These are phyloP conservation scores for Erysimum cheiranthoides DNA, from an alignment of 345 rosid genomes.

Conservation along the genomic window DNA sequence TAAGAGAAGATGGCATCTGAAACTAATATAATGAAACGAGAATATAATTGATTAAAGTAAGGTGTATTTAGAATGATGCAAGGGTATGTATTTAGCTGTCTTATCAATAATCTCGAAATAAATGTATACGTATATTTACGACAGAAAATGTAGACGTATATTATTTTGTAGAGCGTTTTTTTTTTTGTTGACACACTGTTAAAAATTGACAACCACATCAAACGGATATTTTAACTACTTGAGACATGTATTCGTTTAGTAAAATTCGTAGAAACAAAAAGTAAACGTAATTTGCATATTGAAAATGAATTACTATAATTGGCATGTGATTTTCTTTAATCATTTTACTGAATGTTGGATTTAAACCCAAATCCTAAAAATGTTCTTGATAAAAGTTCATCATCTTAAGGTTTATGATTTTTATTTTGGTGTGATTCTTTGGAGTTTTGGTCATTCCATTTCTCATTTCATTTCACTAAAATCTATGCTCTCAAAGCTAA, in stretches of 20 bases:
- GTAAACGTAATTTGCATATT: no score
- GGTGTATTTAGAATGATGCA: not conserved
- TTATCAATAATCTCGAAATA: constrained; percentile 8
- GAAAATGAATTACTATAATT: not conserved
- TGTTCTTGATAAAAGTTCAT: not conserved
- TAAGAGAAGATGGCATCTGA: constrained; percentile 26
- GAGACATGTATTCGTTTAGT: not conserved
- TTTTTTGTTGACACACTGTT: not conserved
- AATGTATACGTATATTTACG: constrained; percentile 15
- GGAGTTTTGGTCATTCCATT: not conserved
- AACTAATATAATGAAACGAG: not conserved
- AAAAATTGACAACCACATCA: not conserved
- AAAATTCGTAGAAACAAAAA: not conserved
- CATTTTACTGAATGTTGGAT: not conserved
- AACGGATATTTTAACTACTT: not conserved
- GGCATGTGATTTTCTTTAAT: not conserved
- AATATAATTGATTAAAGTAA: not conserved
- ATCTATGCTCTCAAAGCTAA: not conserved
- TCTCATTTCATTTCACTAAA: not conserved
- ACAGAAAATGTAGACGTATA: constrained; percentile 23
- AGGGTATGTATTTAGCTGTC: constrained; percentile 22
- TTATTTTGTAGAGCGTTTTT: not conserved
- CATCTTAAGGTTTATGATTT: not conserved
- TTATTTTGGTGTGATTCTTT: not conserved
- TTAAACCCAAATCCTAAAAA: no score